Conservation (phyloP, 2,329 filamentous ascomycete genomes). For the Paradendryphiella salina region DNA sequence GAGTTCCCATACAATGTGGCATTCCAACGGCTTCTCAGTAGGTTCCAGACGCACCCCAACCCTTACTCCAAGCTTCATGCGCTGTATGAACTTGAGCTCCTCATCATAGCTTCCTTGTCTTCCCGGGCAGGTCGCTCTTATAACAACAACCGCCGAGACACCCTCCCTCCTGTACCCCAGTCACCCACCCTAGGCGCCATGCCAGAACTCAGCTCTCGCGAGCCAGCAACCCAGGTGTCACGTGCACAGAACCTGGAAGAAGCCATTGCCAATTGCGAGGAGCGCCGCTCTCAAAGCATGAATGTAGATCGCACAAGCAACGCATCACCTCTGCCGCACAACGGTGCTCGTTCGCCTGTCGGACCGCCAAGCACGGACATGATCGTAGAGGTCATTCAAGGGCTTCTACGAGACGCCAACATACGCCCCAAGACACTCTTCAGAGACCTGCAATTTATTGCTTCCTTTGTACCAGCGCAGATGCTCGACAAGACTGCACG, state of each 20-base stretch:
- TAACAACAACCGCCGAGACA: constrained; percentile 44
- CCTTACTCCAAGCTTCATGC: constrained; percentile 84
- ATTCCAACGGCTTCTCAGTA: constrained; percentile 76
- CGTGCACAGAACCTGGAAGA: constrained; percentile 61
- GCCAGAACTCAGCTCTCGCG: constrained; percentile 51
- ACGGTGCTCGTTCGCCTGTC: constrained; percentile 43
- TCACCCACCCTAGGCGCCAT: constrained; percentile 52
- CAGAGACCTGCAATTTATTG: constrained; percentile 59
- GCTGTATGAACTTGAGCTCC: constrained; percentile 77
- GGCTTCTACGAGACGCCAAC: constrained; percentile 51
- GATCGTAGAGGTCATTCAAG: constrained; percentile 50
- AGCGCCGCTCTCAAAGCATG: constrained; percentile 65
- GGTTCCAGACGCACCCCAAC: constrained; percentile 87
- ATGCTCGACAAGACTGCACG: constrained; percentile 62
- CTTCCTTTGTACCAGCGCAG: constrained; percentile 62
- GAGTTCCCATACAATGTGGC: constrained; percentile 81
- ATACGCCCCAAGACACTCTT: constrained; percentile 54
- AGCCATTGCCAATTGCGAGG: constrained; percentile 70
- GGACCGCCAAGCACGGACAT: constrained; percentile 49
- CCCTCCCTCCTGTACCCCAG: constrained; percentile 49
- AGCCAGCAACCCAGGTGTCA: constrained; percentile 48
- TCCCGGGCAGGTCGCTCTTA: constrained; percentile 56
- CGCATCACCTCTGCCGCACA: constrained; percentile 46
- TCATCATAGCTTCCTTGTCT: constrained; percentile 76
- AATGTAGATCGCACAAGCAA: constrained; percentile 41